Evolutionary conservation across 2,329 filamentous ascomycete genomes (phyloP).

Genomic region (Cytospora piceicola): DNA sequence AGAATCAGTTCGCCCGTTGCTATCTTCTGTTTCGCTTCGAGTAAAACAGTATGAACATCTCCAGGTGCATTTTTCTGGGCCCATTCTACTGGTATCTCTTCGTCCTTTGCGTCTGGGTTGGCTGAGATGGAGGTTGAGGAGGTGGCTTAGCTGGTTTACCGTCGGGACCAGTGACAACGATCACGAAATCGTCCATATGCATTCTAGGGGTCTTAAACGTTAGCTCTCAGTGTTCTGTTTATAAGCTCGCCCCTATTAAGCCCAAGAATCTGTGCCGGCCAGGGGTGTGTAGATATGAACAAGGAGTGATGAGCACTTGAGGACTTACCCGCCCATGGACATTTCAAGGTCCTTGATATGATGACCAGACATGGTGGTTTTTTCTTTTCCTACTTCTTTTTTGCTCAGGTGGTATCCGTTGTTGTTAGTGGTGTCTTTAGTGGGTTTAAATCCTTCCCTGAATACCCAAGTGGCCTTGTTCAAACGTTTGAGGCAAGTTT

Average conservation of each 20-base stretch:
- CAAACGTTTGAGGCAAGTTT: background rate
- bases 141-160: background rate
- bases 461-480: background rate
- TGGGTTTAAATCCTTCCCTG: background rate
- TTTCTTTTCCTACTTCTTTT: background rate
- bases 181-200: background rate
- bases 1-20: no score
- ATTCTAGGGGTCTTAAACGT: background rate
- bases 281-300: background rate
- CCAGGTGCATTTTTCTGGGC: no score
- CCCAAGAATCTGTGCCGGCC: no score
- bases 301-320: background rate
- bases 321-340: background rate
- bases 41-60: no score
- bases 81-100: no score
- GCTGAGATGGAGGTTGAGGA: background rate
- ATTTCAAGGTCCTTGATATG: background rate
- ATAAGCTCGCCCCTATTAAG: no score
- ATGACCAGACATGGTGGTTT: background rate
- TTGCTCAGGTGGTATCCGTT: background rate
- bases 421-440: background rate
- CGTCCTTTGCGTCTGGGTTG: background rate
- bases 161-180: background rate
- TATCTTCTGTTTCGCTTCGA: no score
- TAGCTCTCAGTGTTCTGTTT: background rate